phyloP scores from a whole-genome alignment of 2,329 filamentous ascomycete species.

The Colletotrichum plurivorum region DNA sequence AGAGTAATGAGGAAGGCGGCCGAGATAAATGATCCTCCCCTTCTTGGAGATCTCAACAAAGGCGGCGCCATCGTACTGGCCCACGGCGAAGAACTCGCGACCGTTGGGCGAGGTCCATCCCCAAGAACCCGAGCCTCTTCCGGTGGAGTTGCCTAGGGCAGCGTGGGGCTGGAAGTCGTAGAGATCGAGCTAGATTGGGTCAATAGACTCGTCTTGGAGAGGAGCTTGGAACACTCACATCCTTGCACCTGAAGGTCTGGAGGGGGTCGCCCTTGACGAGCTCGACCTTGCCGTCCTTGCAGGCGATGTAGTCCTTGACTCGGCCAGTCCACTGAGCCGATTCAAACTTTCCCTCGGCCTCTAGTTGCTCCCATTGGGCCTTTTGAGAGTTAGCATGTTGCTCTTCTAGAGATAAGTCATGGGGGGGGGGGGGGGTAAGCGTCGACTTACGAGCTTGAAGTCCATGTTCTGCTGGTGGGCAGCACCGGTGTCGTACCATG shows the following conservation, averaged over 20 bases:
- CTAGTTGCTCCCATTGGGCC: constrained; percentile 51
- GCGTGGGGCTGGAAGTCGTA: constrained; percentile 67
- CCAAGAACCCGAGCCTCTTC: constrained; percentile 49
- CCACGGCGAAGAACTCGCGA: constrained; percentile 52
- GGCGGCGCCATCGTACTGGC: constrained; percentile 53
- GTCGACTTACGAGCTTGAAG: constrained; percentile 36
- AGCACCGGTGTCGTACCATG: constrained; percentile 40
- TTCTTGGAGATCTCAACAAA: constrained; percentile 57
- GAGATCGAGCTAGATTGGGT: constrained; percentile 58
- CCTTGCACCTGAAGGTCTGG: constrained; percentile 59
- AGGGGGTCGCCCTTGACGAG: constrained; percentile 56
- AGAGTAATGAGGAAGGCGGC: constrained; percentile 55
- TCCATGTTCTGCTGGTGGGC: constrained; percentile 42
- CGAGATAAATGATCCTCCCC: constrained; percentile 58
- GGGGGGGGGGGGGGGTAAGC: too few relatives aligned
- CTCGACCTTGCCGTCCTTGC: constrained; percentile 55
- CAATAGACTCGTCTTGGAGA: neutral
- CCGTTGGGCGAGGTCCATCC: constrained; percentile 58
- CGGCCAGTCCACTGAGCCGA: constrained; percentile 50
- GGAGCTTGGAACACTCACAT: constrained; percentile 43
- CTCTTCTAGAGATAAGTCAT: fast-evolving
- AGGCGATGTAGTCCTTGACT: constrained; percentile 45
- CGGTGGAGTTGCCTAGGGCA: constrained; percentile 58
- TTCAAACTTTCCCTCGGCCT: constrained; percentile 51
- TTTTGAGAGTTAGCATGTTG: constrained; percentile 16